Base-by-base conservation (phyloP, 2,329 filamentous ascomycete genomes). In the Fusarium sp. region DNA sequence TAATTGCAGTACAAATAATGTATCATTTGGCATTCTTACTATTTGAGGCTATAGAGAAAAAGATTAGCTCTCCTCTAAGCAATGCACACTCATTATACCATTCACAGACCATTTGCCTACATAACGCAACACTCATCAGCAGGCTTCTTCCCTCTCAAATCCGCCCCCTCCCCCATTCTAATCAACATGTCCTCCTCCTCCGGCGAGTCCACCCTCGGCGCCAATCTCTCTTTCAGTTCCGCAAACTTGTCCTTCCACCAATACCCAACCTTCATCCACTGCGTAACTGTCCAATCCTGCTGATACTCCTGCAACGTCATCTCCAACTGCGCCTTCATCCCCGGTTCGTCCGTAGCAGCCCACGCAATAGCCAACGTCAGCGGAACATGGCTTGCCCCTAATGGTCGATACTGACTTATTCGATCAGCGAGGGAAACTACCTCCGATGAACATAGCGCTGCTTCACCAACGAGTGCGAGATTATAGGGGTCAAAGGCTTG, bases 231-330 rank as follows among this genome's bases (percentile, higher is more conserved):
- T 7, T 40, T 54, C 17, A 73, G 42, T 18, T 68, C 70, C 2
- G 55, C 55, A 62, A 73, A 73, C 41, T 63, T 71, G 8, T 48
- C 26, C 26, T 30, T 67, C 71, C 71, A 73, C 70, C 71, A 73
- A 13, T 61, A 37, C 12, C 68, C 71, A 20, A 72, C 45, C 9
- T 45, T 59, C 8, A 67, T 38, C 67, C 67, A 73, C 23, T 60
- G 54, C 1, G 71, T 73, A 9, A 69, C 64, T 6, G 38, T 41
- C 54, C 60, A 73, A 14, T 73, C 71, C 7, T 67, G 49, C 23
- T 73, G 71, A 27, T 73, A 73, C 35, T 73, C 71, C 1, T 30
- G 26, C 8, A 73, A 26, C 9, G 66, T 13, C 6, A 23, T 27
- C n/a, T 67, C 68, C 4, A 73, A 26, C n/a, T 73, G 57, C 1